These are phyloP conservation scores for Nemania sp. DNA, from an alignment of 2,329 filamentous ascomycete genomes.

Conservation along the genomic window DNA sequence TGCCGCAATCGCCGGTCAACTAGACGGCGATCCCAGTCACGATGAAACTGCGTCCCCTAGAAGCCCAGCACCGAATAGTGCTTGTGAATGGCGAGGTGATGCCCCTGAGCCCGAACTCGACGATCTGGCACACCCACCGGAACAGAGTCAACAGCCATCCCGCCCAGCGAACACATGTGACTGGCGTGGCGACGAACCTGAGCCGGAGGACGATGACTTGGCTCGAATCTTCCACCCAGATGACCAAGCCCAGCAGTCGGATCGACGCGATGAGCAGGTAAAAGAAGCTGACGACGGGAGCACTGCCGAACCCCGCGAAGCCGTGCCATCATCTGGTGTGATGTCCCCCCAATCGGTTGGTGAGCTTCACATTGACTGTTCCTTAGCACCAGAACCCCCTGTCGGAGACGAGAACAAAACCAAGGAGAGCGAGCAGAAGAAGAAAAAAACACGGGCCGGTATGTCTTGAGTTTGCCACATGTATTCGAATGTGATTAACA, in stretches of 20 bases:
- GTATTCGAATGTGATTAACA: background rate
- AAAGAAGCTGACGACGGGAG: constrained; percentile 6
- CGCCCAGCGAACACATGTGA: constrained; percentile 16
- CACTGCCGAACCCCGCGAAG: background rate
- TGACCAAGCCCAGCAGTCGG: constrained; percentile 1
- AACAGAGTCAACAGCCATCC: constrained; percentile 14
- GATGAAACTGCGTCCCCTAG: background rate
- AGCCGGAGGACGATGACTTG: constrained; percentile 20
- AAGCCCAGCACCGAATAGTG: constrained; percentile 12
- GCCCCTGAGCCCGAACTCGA: constrained; percentile 35
- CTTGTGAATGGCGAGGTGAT: constrained; percentile 37
- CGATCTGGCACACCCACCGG: constrained; percentile 32
- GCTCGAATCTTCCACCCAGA: background rate
- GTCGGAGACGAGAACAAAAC: background rate
- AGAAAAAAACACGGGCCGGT: constrained; percentile 8
- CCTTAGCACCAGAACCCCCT: background rate
- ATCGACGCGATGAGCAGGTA: background rate
- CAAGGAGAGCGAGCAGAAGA: constrained; percentile 1
- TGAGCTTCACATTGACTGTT: background rate
- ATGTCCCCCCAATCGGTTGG: background rate
- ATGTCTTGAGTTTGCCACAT: background rate
- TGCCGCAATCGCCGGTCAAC: constrained; percentile 14
- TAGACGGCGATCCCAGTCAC: constrained; percentile 18
- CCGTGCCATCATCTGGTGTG: background rate
- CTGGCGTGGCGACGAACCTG: constrained; percentile 26